These are phyloP conservation scores for Thalassiosira gravida DNA, from an alignment of 352 stramenopile species.

Conservation along the genomic window DNA sequence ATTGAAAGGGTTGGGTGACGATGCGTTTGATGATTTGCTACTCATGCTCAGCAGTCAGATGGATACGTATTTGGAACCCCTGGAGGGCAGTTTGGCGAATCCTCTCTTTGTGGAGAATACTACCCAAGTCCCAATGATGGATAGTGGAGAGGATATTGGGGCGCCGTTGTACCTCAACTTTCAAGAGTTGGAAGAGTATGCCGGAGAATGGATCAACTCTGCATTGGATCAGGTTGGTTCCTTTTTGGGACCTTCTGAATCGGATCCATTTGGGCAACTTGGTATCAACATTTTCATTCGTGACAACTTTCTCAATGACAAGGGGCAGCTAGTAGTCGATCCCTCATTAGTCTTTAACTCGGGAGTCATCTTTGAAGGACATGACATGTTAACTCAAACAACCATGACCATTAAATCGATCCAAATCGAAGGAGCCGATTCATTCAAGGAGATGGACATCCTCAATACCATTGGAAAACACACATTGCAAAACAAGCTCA, in stretches of 20 bases:
- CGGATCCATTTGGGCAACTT: constrained; percentile 34
- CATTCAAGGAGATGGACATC: constrained; percentile 66
- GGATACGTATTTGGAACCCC: constrained; percentile 31
- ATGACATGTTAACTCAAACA: constrained; percentile 71
- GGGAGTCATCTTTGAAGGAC: constrained; percentile 55
- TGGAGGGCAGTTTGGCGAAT: constrained; percentile 18
- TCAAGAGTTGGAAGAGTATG: constrained; percentile 30
- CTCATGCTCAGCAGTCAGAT: constrained; percentile 27
- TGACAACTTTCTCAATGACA: constrained; percentile 56
- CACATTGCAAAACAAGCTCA: constrained; percentile 70
- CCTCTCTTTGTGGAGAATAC: constrained; percentile 19
- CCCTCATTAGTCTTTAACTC: constrained; percentile 29
- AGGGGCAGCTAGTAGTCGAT: constrained; percentile 50
- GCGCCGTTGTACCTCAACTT: constrained; percentile 34
- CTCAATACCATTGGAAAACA: constrained; percentile 69
- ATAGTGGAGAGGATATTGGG: constrained; percentile 5
- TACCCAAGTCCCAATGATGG: not conserved
- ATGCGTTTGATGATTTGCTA: constrained; percentile 50
- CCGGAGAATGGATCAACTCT: constrained; percentile 42
- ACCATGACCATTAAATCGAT: constrained; percentile 64
- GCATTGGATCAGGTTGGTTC: constrained; percentile 21
- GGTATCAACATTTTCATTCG: constrained; percentile 59
- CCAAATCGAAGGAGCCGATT: constrained; percentile 67
- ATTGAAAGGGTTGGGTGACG: constrained; percentile 44
- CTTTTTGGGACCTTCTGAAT: constrained; percentile 15